phyloP scores from a whole-genome alignment of 768 basidiomycete species.

The Rubroboletus satanas region DNA sequence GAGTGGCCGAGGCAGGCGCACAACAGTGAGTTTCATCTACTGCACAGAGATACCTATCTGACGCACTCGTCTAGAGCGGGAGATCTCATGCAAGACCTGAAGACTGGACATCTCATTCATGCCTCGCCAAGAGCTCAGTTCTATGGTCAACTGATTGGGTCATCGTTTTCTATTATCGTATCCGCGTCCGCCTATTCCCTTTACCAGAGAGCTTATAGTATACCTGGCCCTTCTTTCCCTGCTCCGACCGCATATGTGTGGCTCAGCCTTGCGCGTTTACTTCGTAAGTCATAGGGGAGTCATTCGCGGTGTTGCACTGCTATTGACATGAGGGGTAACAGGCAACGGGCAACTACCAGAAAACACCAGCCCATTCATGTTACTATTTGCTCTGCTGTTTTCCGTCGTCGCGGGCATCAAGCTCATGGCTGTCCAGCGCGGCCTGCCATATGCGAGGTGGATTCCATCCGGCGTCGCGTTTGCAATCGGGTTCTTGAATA shows the following conservation, averaged over 20 bases:
- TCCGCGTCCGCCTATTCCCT: conserved; percentile 84
- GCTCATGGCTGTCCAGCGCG: conserved; percentile 48
- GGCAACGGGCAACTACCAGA: conserved; percentile 82
- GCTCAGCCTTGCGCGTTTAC: conserved; percentile 70
- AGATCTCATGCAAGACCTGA: conserved; percentile 98
- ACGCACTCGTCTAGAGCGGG: conserved; percentile 59
- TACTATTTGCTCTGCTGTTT: conserved; percentile 69
- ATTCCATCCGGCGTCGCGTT: conserved; percentile 93
- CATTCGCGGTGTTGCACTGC: neutral
- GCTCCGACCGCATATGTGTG: conserved; percentile 96
- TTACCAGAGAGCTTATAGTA: conserved; percentile 82
- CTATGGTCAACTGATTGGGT: conserved; percentile 90
- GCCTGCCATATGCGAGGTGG: conserved; percentile 61
- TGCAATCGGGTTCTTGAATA: conserved; percentile 93
- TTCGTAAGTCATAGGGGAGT: conserved; percentile 48
- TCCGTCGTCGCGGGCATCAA: conserved; percentile 64
- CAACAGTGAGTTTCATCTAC: conserved; percentile 57
- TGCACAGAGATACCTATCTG: neutral
- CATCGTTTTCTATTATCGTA: conserved; percentile 81
- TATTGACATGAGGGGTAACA: conserved; percentile 30
- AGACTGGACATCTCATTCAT: conserved; percentile 89
- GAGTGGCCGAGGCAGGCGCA: conserved; percentile 94
- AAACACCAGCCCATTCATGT: conserved; percentile 74
- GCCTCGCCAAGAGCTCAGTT: conserved; percentile 95
- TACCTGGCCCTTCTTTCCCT: conserved; percentile 93